phyloP scores from a whole-genome alignment of 169 alveolate species.

The Blepharisma undulans region DNA sequence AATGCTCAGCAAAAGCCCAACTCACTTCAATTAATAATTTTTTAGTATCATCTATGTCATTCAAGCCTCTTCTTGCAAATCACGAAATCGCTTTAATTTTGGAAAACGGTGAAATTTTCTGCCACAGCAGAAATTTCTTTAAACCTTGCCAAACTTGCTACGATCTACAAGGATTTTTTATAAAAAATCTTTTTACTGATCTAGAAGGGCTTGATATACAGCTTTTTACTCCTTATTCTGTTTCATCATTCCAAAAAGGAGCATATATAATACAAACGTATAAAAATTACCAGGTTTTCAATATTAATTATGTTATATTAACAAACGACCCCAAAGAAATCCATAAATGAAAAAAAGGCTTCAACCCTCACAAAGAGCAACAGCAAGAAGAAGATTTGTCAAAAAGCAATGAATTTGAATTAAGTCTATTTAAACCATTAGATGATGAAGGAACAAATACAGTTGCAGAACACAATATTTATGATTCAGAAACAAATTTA shows the following conservation, averaged over 20 bases:
- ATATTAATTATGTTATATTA: no score
- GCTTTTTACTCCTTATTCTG: neutral
- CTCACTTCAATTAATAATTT: neutral
- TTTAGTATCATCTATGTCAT: neutral
- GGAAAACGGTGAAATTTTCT: neutral
- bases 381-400: neutral
- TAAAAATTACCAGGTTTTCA: neutral
- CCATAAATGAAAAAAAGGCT: neutral
- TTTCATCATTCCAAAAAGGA: neutral
- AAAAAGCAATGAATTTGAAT: neutral
- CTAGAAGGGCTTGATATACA: neutral
- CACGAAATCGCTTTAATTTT: neutral
- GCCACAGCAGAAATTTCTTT: neutral
- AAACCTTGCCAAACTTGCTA: neutral
- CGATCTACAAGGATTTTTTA: neutral
- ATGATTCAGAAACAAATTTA: neutral
- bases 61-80: neutral
- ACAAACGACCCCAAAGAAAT: neutral
- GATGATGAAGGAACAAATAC: neutral
- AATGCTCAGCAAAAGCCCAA: neutral
- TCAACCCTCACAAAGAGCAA: neutral
- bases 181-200: neutral
- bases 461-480: neutral
- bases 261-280: neutral
- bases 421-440: neutral